phyloP scores from a whole-genome alignment of 108 stramenopile genomes.

The Aurantiochytrium sp. region DNA sequence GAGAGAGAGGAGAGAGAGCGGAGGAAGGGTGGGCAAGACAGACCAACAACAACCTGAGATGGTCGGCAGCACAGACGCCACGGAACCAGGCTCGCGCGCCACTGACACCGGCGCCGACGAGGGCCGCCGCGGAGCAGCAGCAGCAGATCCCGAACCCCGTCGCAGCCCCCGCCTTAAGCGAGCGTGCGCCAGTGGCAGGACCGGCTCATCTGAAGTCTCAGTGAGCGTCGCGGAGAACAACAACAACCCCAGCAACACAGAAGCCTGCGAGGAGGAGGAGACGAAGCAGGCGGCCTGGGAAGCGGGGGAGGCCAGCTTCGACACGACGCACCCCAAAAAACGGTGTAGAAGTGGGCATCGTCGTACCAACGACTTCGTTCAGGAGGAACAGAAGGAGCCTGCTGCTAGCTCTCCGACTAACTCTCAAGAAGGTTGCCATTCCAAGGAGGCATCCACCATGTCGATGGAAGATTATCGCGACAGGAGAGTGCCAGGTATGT shows the following conservation, averaged over 20 bases:
- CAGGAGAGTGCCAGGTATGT: not conserved
- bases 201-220: not conserved
- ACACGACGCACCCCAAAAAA: not conserved
- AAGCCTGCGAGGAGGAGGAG: not conserved
- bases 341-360: not conserved
- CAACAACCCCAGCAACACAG: not conserved
- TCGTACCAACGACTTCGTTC: not conserved
- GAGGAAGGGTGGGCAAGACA: not conserved
- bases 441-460: not conserved
- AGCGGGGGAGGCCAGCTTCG: not conserved
- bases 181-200: not conserved
- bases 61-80: no score
- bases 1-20: not conserved
- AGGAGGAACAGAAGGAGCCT: not conserved
- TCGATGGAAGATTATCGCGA: not conserved
- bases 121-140: not conserved
- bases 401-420: not conserved
- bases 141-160: not conserved
- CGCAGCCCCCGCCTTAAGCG: not conserved
- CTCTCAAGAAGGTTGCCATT: not conserved
- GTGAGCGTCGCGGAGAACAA: not conserved
- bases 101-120: not conserved
- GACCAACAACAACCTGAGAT: no score
- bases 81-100: not conserved
- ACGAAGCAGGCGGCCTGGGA: not conserved